A percentile compares a stretch with the other conserved stretches of the same genome.
These are phyloP conservation scores for Boletellus dicymbophilus DNA, from an alignment of 1,284 basidiomycete species.

Conservation along the genomic window DNA sequence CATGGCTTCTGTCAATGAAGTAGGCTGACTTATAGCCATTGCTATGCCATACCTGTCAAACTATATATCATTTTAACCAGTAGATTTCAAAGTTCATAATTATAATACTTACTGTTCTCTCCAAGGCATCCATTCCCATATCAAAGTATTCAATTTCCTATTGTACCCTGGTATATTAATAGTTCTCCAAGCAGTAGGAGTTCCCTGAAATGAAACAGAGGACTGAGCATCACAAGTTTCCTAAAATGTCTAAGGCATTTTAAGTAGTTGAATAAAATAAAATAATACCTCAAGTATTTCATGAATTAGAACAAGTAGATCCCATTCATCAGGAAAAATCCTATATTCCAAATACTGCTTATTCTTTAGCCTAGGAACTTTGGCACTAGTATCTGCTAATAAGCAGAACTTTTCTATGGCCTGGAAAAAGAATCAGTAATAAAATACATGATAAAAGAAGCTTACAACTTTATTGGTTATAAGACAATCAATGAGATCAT, in stretches of 20 bases:
- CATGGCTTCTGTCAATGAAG: background rate
- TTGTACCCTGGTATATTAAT: background rate
- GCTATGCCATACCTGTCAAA: background rate
- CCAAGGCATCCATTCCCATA: background rate
- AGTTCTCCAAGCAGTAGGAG: background rate
- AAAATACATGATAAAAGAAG: background rate
- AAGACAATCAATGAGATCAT: too few relatives aligned
- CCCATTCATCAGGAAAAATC: too few relatives aligned
- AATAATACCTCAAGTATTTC: background rate
- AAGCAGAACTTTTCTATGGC: background rate
- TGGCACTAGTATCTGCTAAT: too few relatives aligned
- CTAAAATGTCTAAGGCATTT: background rate
- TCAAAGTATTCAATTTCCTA: background rate
- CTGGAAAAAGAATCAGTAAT: too few relatives aligned
- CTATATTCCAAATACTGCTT: too few relatives aligned
- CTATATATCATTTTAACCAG: background rate
- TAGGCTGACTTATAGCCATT: background rate
- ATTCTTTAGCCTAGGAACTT: too few relatives aligned
- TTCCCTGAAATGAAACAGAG: background rate
- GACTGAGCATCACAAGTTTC: background rate
- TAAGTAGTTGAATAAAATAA: background rate
- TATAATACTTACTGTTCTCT: too few relatives aligned
- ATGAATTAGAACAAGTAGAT: too few relatives aligned
- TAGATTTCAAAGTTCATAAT: background rate
- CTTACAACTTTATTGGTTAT: background rate